A percentile compares a stretch with the other conserved stretches of the same genome.
Evolutionary conservation across 768 basidiomycete genomes (phyloP).

Genomic region (Boletellus emodensis): DNA sequence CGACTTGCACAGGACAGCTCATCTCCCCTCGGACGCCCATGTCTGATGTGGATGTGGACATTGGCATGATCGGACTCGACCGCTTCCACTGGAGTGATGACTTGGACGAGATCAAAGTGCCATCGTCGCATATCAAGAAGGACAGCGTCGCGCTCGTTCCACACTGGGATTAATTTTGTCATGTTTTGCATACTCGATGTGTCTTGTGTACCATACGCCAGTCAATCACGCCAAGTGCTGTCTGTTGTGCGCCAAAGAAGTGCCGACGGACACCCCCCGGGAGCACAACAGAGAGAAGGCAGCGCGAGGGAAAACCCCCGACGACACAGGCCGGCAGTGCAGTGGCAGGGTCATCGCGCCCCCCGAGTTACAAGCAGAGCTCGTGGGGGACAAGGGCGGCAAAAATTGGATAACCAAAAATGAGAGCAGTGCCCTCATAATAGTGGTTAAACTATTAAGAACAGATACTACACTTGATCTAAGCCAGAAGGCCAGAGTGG

Average conservation of each 20-base stretch:
- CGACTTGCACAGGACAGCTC: no score
- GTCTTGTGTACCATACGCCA: conserved; percentile 21
- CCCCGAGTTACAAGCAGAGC: conserved; percentile 10
- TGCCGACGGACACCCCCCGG: background rate
- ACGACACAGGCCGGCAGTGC: conserved; percentile 6
- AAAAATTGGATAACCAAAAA: conserved; percentile 51
- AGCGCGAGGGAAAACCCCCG: conserved; percentile 4
- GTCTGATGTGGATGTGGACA: conserved; percentile 15
- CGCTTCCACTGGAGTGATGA: conserved; percentile 20
- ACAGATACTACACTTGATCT: conserved; percentile 80
- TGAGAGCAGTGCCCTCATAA: conserved; percentile 52
- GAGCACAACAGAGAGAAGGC: background rate
- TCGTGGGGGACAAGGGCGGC: conserved; percentile 22
- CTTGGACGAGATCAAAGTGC: conserved; percentile 6
- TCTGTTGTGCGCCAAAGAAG: background rate
- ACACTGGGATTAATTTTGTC: conserved; percentile 12
- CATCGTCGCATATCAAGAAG: conserved; percentile 12
- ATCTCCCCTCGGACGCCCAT: conserved; percentile 12
- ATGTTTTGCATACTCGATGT: conserved; percentile 15
- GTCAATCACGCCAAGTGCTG: background rate
- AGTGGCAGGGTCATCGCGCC: conserved; percentile 9
- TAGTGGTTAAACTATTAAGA: conserved; percentile 60
- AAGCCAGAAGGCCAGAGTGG: conserved; percentile 58
- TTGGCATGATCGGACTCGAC: conserved; percentile 27
- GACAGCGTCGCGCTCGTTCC: conserved; percentile 23